Percentiles rank a stretch among this genome's conserved stretches.
These are phyloP conservation scores for Kwoniella sp. DNA, from an alignment of 768 basidiomycete species.

Conservation along the genomic window DNA sequence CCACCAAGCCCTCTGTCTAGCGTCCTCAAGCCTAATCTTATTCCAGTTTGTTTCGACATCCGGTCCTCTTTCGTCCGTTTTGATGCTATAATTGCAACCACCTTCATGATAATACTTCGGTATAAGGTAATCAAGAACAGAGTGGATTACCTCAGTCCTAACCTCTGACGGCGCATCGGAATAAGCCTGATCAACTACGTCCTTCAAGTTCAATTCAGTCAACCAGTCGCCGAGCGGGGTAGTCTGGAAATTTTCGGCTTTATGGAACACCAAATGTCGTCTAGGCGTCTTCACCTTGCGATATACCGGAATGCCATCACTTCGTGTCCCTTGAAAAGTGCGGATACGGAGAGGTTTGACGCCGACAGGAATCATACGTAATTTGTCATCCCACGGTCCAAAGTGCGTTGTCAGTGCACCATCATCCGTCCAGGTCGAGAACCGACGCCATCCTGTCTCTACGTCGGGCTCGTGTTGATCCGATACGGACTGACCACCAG, in stretches of 20 bases:
- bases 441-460: no score
- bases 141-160: background rate
- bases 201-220: background rate
- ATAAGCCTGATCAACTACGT: background rate
- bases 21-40: background rate
- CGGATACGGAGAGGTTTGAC: no score
- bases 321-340: background rate
- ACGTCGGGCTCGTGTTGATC: no score
- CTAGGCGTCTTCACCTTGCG: background rate
- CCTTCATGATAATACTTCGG: background rate
- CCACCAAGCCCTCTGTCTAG: background rate
- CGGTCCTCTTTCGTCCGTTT: background rate
- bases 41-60: background rate
- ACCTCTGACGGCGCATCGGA: background rate
- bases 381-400: no score
- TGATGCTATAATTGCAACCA: background rate
- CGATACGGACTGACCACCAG: no score
- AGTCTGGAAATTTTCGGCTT: background rate
- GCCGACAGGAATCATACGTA: no score
- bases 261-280: background rate
- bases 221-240: background rate
- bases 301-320: background rate
- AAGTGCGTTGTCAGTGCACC: no score
- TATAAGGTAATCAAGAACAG: background rate
- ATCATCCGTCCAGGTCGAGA: no score